Base-by-base conservation (phyloP, 2,329 filamentous ascomycete genomes). In the Gaeumannomyces tritici region DNA sequence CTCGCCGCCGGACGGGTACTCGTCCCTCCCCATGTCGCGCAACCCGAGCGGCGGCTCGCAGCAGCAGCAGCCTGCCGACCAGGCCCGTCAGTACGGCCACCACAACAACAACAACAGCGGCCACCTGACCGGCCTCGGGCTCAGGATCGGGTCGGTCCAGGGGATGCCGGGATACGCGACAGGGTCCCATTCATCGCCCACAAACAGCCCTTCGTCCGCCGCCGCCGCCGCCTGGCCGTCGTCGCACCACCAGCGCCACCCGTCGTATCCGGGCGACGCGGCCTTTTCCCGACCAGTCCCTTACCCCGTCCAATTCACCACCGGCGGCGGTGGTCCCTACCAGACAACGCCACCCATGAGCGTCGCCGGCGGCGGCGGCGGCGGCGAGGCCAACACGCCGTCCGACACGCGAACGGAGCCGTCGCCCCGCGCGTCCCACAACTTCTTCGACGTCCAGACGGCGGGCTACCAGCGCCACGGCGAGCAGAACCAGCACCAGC, bases 11-110 rank as follows among this genome's bases (percentile, higher is more conserved):
- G 68, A 73, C 26, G 79, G 78, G 5, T 81, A 82, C 67, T 74
- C 76, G 29, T 80, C 79, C 9, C 76, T 80, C 64, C 80, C 80
- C 6, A 80, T 83, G 77, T 79, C 78, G 1, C 76, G 80, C 4
- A 71, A 80, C 64, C 67, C 74, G 0, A 80, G 79, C 55, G 71
- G 73, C 12, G 74, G 79, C 61, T 76, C 76, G 31, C 31, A 33
- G 31, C 31, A 33, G 31, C 66, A 59, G 42, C 29, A 33, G 24
- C 57, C 57, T 18, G 11, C 9, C 35, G n/a, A 28, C 21, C 24
- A 47, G 18, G 4, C 29, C 12, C 58, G 29, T 24, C 58, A 60
- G 12, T 21, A 35, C 27, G 29, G 26, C 31, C 58, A 51, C 29
- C 33, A 29, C 11, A 8, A 51, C 35, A n/a, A n/a, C n/a, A n/a